Evolutionary conservation across 1,284 basidiomycete species (phyloP), one percentile per base, ranked within the genome.

Genomic region (Schizophyllum amplum): DNA sequence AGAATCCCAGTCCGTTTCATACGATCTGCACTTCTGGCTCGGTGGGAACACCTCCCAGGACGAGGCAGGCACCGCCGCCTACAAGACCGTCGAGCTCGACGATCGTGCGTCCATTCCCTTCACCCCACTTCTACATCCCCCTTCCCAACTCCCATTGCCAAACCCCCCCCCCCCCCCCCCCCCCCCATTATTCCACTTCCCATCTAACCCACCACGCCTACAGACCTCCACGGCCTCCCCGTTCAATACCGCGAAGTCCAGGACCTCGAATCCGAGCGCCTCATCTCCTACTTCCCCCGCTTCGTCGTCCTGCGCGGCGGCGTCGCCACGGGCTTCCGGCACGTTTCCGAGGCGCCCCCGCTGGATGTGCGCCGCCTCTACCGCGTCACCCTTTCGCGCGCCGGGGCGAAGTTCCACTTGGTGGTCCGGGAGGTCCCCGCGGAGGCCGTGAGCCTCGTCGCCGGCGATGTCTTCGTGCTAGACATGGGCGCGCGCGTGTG

Each of bases 21-120:
- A 81, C 61, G 76, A 86, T 65, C 71, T 86, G 17, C 82, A 84
- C 66, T 86, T 86, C 66, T 86, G 83, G 84, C 71, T 86, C 3
- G 82, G 84, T 1, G 66, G 74, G 53, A 71, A 82, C 51, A 85
- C 83, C 0, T 78, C 72, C 9, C 80, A 83, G 62, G 83, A 86
- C 60, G 83, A 86, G 64, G 82, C 82, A 15, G 82, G 79, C 2
- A 83, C 81, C 4, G 83, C 82, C 1, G 83, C 83, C 0, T 86
- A 83, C 68, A 86, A 84, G 72, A 81, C 83, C 1, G 82, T 85
- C 15, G 84, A 86, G 64, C 71, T 86, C 1, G 84, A 86, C 59
- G 84, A 86, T 63, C 75, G 83, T 84, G 59, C 57, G 81, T 72
- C 7, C 17, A 27, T 27, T 25, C 24, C 23, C 51, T 52, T 49